A percentile compares a stretch with the other conserved stretches of the same genome.
Evolutionary conservation across 345 rosid species (phyloP).

Genomic region (Sonneratia alba): DNA sequence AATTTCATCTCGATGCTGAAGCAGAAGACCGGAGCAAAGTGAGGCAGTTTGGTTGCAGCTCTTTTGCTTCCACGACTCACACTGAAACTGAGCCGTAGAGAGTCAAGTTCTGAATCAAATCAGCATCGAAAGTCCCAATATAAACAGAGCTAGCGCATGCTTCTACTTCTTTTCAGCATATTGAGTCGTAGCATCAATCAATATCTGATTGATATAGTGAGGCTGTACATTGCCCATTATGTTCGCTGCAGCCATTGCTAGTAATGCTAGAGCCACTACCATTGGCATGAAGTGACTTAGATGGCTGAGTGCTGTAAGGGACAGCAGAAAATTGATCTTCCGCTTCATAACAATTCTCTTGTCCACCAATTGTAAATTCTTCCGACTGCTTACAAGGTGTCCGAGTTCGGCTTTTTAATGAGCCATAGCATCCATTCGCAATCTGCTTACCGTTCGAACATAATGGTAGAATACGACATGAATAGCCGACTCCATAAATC

Average conservation of each 20-base stretch:
- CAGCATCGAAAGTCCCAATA: neutral
- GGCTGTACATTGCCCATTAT: neutral
- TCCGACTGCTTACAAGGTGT: neutral
- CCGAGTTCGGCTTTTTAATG: neutral
- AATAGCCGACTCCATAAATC: neutral
- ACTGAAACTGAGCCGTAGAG: neutral
- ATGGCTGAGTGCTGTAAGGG: neutral
- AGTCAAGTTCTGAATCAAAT: neutral
- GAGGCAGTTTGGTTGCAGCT: neutral
- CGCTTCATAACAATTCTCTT: neutral
- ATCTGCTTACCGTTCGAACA: neutral
- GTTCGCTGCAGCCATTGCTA: neutral
- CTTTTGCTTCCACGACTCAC: neutral
- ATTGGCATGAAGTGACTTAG: neutral
- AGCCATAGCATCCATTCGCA: too few species aligned
- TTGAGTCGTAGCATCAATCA: neutral
- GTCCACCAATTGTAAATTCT: neutral
- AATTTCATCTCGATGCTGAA: slow-evolving; percentile 73
- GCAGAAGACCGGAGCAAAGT: slow-evolving; percentile 44
- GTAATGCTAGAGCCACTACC: neutral
- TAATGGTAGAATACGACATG: neutral
- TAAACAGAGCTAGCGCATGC: neutral
- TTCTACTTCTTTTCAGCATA: neutral
- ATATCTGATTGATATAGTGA: neutral
- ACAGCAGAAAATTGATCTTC: neutral